phyloP scores from a whole-genome alignment of 345 rosid genomes.

The Dimocarpus longan region DNA sequence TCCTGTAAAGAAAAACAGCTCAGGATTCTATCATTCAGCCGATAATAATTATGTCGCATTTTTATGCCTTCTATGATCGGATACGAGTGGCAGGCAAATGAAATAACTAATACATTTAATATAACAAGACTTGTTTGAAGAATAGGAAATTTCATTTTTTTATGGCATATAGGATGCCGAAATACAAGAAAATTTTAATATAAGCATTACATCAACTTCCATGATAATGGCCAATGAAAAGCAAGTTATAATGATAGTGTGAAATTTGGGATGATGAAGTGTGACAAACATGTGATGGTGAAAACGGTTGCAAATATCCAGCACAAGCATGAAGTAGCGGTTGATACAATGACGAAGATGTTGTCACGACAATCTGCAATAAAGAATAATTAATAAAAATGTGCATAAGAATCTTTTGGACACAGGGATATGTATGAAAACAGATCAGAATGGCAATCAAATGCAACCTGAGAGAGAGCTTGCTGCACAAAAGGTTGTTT shows the following conservation, averaged over 20 bases:
- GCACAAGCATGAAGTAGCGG: conserved; percentile 75
- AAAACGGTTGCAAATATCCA: conserved; percentile 77
- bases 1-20: not conserved
- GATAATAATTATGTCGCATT: not conserved
- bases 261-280: conserved; percentile 16
- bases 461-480: conserved; percentile 69
- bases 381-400: conserved; percentile 13
- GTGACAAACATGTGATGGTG: conserved; percentile 74
- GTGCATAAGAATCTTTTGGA: not conserved
- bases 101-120: not conserved
- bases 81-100: not conserved
- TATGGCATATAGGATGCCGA: not conserved
- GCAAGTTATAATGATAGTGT: conserved; percentile 3
- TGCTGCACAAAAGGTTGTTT: conserved; percentile 66
- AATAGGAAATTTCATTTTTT: not conserved
- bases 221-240: not conserved
- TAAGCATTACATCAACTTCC: not conserved
- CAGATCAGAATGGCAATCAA: not conserved
- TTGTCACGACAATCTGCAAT: conserved; percentile 72
- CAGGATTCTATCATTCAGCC: not conserved
- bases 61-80: not conserved
- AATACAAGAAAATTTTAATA: not conserved
- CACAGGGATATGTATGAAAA: not conserved
- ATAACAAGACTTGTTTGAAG: conserved; percentile 3
- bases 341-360: conserved; percentile 59